Evolutionary conservation across 2,329 filamentous ascomycete genomes (phyloP), one percentile per base, ranked within the genome.

Genomic region (Huntiella bhutanensis): DNA sequence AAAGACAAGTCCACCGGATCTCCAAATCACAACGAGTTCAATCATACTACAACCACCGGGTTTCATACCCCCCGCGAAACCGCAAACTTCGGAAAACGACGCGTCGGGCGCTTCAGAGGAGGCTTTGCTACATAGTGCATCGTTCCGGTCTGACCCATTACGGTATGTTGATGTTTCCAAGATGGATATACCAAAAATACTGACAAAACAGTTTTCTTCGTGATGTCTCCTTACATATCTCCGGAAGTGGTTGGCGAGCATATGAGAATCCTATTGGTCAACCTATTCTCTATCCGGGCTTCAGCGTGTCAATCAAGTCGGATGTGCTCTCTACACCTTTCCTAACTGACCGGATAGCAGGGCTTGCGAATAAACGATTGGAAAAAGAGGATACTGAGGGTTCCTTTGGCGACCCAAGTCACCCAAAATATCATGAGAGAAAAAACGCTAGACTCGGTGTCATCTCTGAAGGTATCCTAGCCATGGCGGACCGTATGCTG

Each of bases 251-350:
- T 59, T 98, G 91, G 91, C 82, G 91, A 51, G 84, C 83, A 50
- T 98, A 98, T 65, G 85, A 96, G 57, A 68, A 81, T 51, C 73
- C 87, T 52, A 80, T 96, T 55, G 91, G 91, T 16, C 87, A 94
- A 59, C 85, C 86, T 7, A 80, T 95, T 52, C 96, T 88, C 65
- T 98, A 95, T 61, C 65, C 79, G 0, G 91, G 91, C 19, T 98
- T 94, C 63, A 80, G 79, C 22, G 88, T 95, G 52, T 77, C 85
- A 49, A 94, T 98, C 75, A 93, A 82, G 62, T 67, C 68, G 16
- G 70, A 73, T 54, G 80, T 96, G 22, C 65, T 95, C 54, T 76
- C 71, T 12, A 84, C 82, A 33, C 74, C 80, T 0, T 71, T 92
- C 53, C 66, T 98, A 28, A 79, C 80, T 54, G 63, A 65, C 40